Conservation (phyloP, 176 grass and related monocot genomes). For the Oryza australiensis region DNA sequence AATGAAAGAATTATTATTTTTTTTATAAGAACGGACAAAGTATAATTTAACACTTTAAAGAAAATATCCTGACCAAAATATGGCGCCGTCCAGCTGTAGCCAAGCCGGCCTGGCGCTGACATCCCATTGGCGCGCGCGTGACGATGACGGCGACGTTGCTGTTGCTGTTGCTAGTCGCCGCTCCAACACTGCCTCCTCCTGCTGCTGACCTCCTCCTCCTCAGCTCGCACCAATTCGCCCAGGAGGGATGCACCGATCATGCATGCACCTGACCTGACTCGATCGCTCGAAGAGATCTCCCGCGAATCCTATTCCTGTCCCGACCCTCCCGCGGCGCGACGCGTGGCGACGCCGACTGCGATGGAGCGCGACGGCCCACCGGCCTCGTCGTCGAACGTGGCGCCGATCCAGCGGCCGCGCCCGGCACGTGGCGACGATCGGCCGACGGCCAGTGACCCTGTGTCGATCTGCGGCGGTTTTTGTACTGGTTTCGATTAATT, state of each 20-base stretch:
- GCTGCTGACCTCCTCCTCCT: not conserved
- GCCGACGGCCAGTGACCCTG: not conserved
- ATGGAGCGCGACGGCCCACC: constrained; percentile 5
- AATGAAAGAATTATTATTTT: too few species aligned
- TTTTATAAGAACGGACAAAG: too few species aligned
- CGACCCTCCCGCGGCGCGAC: not conserved
- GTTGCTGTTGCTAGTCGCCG: constrained; percentile 19
- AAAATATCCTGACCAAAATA: too few species aligned
- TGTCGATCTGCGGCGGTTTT: not conserved
- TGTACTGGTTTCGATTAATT: not conserved
- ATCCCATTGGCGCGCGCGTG: not conserved
- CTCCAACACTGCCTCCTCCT: constrained; percentile 25
- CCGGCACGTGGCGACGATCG: constrained; percentile 17
- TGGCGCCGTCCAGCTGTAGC: constrained; percentile 31
- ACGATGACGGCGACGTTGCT: constrained; percentile 16
- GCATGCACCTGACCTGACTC: constrained; percentile 25
- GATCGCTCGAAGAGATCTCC: constrained; percentile 26
- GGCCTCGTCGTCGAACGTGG: not conserved
- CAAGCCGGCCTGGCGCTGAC: not conserved
- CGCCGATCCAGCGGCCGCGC: not conserved
- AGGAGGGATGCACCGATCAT: constrained; percentile 35
- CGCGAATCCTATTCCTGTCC: constrained; percentile 26
- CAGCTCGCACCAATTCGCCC: not conserved
- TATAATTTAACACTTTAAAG: too few species aligned
- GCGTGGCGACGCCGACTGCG: constrained; percentile 33